Evolutionary conservation across 352 stramenopile species (phyloP).

Genomic region (Thalassiosira allenii): DNA sequence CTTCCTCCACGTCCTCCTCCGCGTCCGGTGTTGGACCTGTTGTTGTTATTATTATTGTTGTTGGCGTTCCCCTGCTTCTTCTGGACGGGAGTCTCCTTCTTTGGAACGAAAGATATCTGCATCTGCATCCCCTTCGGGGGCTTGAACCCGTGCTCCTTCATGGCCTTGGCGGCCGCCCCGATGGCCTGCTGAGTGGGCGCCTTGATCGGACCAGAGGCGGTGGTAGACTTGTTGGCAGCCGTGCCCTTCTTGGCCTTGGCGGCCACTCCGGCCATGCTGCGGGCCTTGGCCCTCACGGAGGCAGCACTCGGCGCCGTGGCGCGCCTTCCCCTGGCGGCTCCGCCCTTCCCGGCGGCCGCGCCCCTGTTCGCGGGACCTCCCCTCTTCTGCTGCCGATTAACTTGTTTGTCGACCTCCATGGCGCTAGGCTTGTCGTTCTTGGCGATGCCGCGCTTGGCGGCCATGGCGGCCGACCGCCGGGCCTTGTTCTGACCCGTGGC

Average conservation of each 20-base stretch:
- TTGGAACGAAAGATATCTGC: constrained; percentile 71
- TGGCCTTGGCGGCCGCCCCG: constrained; percentile 67
- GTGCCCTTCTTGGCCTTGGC: constrained; percentile 14
- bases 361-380: constrained; percentile 12
- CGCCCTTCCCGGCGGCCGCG: constrained; percentile 20
- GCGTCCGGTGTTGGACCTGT: neutral
- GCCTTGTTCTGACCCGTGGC: constrained; percentile 68
- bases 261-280: neutral
- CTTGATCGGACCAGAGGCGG: constrained; percentile 9
- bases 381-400: constrained; percentile 38
- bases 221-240: constrained; percentile 4
- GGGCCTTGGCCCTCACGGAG: constrained; percentile 38
- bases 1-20: constrained; percentile 26
- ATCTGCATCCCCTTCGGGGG: constrained; percentile 71
- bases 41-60: neutral
- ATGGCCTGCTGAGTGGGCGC: constrained; percentile 75
- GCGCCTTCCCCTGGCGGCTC: constrained; percentile 16
- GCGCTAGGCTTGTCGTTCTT: constrained; percentile 37
- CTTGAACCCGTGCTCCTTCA: constrained; percentile 76
- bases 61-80: constrained; percentile 1
- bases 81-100: constrained; percentile 6
- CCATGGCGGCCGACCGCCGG: constrained; percentile 54
- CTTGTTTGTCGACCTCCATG: constrained; percentile 78
- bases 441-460: constrained; percentile 56
- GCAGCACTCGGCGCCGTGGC: neutral